phyloP scores from a whole-genome alignment of 495 filamentous ascomycete species.

The Jackrogersella multiformis region DNA sequence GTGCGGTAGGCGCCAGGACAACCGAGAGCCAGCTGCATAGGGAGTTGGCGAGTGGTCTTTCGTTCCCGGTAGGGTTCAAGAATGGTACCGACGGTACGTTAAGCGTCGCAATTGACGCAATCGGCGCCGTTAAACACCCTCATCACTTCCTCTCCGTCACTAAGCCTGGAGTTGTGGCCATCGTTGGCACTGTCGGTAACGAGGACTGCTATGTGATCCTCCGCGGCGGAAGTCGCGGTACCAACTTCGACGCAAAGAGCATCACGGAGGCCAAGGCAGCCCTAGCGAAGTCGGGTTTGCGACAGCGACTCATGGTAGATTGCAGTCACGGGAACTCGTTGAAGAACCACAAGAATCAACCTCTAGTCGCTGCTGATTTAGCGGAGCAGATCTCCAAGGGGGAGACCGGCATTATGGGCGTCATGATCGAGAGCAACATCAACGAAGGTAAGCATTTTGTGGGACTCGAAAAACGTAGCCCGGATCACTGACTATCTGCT shows the following conservation, averaged over 20 bases:
- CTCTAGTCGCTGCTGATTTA: conserved; percentile 85
- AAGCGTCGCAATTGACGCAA: conserved; percentile 93
- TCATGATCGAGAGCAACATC: conserved; percentile 99
- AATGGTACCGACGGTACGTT: conserved; percentile 96
- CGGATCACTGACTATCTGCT: conserved; percentile 6
- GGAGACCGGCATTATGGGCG: conserved; percentile 91
- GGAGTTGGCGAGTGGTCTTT: conserved; percentile 91
- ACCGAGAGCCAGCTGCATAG: conserved; percentile 96
- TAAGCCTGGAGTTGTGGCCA: conserved; percentile 95
- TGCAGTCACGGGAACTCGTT: conserved; percentile 96
- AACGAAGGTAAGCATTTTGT: conserved; percentile 73
- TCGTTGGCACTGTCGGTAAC: conserved; percentile 94
- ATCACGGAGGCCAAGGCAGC: conserved; percentile 78
- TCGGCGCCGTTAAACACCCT: conserved; percentile 89
- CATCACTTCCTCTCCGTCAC: conserved; percentile 99
- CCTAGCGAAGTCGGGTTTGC: conserved; percentile 70
- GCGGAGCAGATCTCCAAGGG: conserved; percentile 86
- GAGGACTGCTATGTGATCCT: conserved; percentile 99
- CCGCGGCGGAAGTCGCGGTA: conserved; percentile 89
- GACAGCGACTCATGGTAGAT: conserved; percentile 91
- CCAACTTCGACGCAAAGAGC: conserved; percentile 90
- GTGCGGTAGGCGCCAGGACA: conserved; percentile 93
- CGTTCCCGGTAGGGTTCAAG: conserved; percentile 99
- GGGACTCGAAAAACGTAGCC: neutral
- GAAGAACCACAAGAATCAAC: conserved; percentile 97